Percentiles rank a stretch among this genome's conserved stretches.
These are phyloP conservation scores for Serendipita vermifera DNA, from an alignment of 768 basidiomycete genomes.

Conservation along the genomic window DNA sequence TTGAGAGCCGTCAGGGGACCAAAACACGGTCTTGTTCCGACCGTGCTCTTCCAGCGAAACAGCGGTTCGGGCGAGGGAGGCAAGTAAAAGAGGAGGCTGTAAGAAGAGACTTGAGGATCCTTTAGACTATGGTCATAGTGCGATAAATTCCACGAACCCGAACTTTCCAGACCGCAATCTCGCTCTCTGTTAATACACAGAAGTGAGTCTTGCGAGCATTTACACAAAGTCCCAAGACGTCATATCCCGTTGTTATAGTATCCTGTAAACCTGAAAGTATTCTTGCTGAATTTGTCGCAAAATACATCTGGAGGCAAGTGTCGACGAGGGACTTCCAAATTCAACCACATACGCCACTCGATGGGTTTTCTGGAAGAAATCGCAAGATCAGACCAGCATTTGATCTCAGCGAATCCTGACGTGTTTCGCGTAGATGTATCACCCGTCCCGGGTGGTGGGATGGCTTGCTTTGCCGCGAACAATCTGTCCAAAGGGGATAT, in stretches of 20 bases:
- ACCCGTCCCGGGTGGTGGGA: neutral
- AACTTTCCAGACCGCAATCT: conserved; percentile 70
- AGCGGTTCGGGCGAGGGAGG: conserved; percentile 61
- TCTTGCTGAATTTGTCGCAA: conserved; percentile 66
- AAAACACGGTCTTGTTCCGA: conserved; percentile 57
- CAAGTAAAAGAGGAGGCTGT: conserved; percentile 29
- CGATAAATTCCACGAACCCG: conserved; percentile 39
- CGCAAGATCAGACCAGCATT: neutral
- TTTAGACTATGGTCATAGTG: conserved; percentile 1
- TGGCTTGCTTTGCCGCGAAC: conserved; percentile 4
- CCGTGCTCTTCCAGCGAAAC: conserved; percentile 74
- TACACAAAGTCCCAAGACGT: conserved; percentile 42
- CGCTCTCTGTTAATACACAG: conserved; percentile 55
- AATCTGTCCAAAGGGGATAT: neutral
- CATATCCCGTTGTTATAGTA: conserved; percentile 46
- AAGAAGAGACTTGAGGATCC: neutral
- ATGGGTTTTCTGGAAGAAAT: neutral
- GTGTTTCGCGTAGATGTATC: neutral
- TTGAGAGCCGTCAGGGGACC: conserved; percentile 71
- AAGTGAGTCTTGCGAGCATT: conserved; percentile 70
- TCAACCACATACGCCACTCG: neutral
- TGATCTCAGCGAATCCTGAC: neutral
- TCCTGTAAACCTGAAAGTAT: conserved; percentile 59
- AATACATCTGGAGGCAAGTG: conserved; percentile 46
- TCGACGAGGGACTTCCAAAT: neutral